Percentiles rank a stretch among this genome's conserved stretches.
Conservation (phyloP, 2,329 filamentous ascomycete genomes). For the Claviceps fusiformis region DNA sequence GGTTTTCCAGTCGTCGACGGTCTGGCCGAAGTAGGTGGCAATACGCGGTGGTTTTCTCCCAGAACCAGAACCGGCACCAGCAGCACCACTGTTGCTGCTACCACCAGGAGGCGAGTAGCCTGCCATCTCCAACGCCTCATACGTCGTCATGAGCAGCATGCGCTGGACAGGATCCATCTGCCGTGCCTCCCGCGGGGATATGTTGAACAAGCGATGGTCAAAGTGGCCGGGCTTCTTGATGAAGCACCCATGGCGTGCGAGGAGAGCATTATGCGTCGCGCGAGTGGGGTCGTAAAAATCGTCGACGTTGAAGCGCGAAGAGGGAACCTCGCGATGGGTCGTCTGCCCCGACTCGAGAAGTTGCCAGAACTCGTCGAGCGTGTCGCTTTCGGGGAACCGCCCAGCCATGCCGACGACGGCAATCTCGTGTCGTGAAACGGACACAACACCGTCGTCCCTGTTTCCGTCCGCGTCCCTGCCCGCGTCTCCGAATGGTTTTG, state of each 20-base stretch:
- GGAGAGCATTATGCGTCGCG: not conserved
- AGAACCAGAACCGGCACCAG: not conserved
- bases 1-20: slow-evolving; percentile 65
- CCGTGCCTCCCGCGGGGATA: slow-evolving; percentile 64
- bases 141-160: slow-evolving; percentile 58
- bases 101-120: not conserved
- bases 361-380: not conserved
- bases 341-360: not conserved
- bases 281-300: not conserved
- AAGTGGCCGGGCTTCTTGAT: slow-evolving; percentile 60
- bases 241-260: slow-evolving; percentile 41
- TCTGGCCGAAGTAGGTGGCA: slow-evolving; percentile 62
- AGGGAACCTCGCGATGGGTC: not conserved
- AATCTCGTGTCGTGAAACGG: not conserved
- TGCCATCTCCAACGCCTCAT: slow-evolving; percentile 67
- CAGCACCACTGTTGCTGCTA: not conserved
- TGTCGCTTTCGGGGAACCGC: not conserved
- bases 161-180: slow-evolving; percentile 67
- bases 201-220: slow-evolving; percentile 70
- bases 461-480: not conserved
- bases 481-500: not conserved
- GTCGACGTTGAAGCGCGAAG: not conserved
- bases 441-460: not conserved
- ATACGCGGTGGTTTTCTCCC: slow-evolving; percentile 27
- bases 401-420: not conserved